Conservation (phyloP, 129 eudicot species). For the Centella asiatica region DNA sequence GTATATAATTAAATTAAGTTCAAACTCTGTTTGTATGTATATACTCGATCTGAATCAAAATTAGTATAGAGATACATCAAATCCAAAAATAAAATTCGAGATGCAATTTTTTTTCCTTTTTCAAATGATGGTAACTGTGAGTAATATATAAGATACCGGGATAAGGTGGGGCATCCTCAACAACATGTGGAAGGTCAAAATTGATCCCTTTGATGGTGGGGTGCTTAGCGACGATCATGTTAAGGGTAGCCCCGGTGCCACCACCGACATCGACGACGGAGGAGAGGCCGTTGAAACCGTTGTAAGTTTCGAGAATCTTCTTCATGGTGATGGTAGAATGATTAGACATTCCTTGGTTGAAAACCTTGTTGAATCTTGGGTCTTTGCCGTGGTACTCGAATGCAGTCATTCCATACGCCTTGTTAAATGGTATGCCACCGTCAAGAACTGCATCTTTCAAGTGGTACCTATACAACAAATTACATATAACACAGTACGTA, state of each 20-base stretch:
- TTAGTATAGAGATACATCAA: not conserved
- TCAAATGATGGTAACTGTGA: too few species aligned
- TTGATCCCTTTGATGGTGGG: conserved; percentile 20
- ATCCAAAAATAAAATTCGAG: too few species aligned
- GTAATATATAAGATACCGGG: not conserved
- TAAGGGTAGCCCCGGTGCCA: conserved; percentile 10
- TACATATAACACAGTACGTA: not conserved
- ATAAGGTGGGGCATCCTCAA: conserved; percentile 14
- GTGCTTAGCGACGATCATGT: conserved; percentile 8
- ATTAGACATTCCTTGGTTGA: conserved; percentile 13
- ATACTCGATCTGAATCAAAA: not conserved
- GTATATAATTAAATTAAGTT: not conserved
- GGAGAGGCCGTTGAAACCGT: conserved; percentile 10
- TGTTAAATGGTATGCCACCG: conserved; percentile 16
- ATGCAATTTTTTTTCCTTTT: not conserved
- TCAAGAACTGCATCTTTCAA: conserved; percentile 17
- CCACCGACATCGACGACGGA: conserved; percentile 22
- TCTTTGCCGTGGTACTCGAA: conserved; percentile 7
- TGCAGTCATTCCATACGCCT: conserved; percentile 10
- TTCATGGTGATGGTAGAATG: conserved; percentile 17
- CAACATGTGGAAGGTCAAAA: conserved; percentile 19
- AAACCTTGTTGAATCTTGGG: conserved; percentile 6
- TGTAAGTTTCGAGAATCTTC: conserved; percentile 14
- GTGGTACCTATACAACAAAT: conserved; percentile 3
- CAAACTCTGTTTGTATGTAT: not conserved